phyloP scores from a whole-genome alignment of 139 green algal genomes.

The Coccomyxa sp. region DNA sequence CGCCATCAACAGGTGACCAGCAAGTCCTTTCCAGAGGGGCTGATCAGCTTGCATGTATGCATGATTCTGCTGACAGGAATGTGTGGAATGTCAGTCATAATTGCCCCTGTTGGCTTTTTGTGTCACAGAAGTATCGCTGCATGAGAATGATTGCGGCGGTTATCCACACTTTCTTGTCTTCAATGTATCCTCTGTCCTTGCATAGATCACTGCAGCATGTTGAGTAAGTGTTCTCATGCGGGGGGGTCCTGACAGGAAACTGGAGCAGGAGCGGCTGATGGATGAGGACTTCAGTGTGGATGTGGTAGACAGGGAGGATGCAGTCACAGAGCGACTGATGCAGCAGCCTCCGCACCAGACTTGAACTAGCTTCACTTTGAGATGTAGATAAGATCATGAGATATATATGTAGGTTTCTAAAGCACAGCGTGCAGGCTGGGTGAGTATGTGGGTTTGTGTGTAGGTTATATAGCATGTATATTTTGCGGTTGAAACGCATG shows the following conservation, averaged over 20 bases:
- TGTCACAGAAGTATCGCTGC: not conserved
- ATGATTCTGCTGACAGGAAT: not conserved
- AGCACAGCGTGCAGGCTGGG: too few species aligned
- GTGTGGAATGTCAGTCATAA: not conserved
- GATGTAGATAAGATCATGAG: too few species aligned
- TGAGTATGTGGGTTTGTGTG: too few species aligned
- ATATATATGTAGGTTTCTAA: too few species aligned
- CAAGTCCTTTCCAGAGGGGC: too few species aligned
- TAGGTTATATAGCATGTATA: too few species aligned
- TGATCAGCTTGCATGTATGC: not conserved
- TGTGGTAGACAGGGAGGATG: too few species aligned
- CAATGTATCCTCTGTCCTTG: not conserved
- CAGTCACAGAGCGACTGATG: too few species aligned
- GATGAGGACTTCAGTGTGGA: not conserved
- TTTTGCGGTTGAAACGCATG: too few species aligned
- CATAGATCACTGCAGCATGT: not conserved
- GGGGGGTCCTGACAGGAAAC: not conserved
- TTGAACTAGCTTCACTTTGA: too few species aligned
- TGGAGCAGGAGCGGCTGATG: not conserved
- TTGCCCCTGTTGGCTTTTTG: not conserved
- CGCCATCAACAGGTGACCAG: not conserved
- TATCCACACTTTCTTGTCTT: not conserved
- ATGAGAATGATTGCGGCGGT: not conserved
- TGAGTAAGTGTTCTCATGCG: not conserved
- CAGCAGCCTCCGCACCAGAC: too few species aligned